Base-by-base conservation (phyloP, 2,329 filamentous ascomycete genomes). In the Thermomyces lanuginosus region DNA sequence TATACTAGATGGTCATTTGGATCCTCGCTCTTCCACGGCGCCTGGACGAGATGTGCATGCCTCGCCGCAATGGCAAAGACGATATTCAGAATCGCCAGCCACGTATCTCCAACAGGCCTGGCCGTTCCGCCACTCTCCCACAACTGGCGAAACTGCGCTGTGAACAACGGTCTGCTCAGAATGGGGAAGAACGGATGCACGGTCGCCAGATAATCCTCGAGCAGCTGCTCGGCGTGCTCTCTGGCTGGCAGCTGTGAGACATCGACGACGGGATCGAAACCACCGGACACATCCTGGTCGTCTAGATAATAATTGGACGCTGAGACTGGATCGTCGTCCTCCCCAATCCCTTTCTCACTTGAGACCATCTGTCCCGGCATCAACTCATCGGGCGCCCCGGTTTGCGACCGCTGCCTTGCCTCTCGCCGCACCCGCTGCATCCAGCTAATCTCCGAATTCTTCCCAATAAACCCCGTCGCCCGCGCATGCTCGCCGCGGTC, bases 391-490 rank as follows among this genome's bases (percentile, higher is more conserved):
- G 18, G 9, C 18, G 18, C 9, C 8, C 18, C 26, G 21, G 39
- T 42, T 30, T 30, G 43, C 6, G 37, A 32, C 23, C 49, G 39
- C 36, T 55, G 40, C 19, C 48, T 44, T 31, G 51, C 44, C 41
- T 59, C 48, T 40, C 43, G 38, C 5, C 46, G 48, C 13, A 60
- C 33, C 19, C 52, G 45, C 32, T 60, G 55, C 38, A 60, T 48
- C 57, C 57, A 61, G 8, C 49, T 58, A 8, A 58, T 38, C 28
- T 60, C 56, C 1, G 56, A 60, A 21, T 56, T 58, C 32, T 60
- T 60, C 3, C 57, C 57, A 43, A 57, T 53, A 33, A 52, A 60
- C 1, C 55, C 53, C 1, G 52, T 58, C 5, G 49, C 46, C 28
- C 51, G 39, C 2, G 49, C 42, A 21, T 43, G 34, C 33, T 50